These are phyloP conservation scores for Candida dubliniensis DNA, from an alignment of 1,139 yeast genomes.

Conservation along the genomic window DNA sequence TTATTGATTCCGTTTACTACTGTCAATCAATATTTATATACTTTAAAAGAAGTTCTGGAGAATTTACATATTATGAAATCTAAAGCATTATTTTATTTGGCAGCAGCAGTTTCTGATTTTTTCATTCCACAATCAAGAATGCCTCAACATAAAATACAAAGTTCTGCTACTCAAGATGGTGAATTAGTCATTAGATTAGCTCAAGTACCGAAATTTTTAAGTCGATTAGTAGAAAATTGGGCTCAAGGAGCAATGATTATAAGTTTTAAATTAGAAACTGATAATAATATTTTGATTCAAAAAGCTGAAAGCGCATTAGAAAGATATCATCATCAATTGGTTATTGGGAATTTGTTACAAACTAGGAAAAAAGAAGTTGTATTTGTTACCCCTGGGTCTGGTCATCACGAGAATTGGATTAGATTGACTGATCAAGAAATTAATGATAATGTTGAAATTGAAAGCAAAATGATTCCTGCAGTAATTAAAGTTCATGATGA, in stretches of 20 bases:
- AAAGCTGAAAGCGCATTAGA: constrained; percentile 80
- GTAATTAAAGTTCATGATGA: constrained; percentile 60
- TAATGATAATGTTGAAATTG: constrained; percentile 56
- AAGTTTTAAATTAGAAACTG: constrained; percentile 94
- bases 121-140: constrained; percentile 82
- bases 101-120: constrained; percentile 97
- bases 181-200: constrained; percentile 82
- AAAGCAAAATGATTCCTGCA: constrained; percentile 72
- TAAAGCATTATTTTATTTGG: constrained; percentile 75
- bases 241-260: constrained; percentile 94
- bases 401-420: constrained; percentile 50
- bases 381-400: constrained; percentile 64
- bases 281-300: constrained; percentile 60
- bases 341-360: constrained; percentile 89
- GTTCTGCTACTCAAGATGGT: constrained; percentile 55
- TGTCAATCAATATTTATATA: constrained; percentile 88
- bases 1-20: constrained; percentile 87
- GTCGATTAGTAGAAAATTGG: constrained; percentile 89
- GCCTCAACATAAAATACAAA: constrained; percentile 94
- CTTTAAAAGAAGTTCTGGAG: constrained; percentile 68
- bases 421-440: constrained; percentile 45
- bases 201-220: constrained; percentile 92
- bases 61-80: constrained; percentile 53
- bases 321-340: constrained; percentile 88
- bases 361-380: constrained; percentile 87